Conservation (phyloP, 257 asterid species). For the Nicotiana benthamiana region DNA sequence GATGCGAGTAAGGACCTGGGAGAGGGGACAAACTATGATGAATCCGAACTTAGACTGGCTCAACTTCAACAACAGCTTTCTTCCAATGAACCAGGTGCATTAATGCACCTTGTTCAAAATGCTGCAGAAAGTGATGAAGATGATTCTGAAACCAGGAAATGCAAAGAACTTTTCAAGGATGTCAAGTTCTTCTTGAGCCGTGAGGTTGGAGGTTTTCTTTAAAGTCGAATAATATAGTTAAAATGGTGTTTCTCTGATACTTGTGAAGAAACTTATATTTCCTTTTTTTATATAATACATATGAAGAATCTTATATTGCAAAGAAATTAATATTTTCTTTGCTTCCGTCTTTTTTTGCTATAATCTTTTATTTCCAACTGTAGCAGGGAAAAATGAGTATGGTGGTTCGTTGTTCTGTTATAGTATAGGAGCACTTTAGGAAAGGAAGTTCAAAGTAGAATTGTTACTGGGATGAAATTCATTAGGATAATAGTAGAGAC, state of each 20-base stretch:
- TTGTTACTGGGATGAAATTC: not conserved
- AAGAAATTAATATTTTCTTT: not conserved
- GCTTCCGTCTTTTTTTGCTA: not conserved
- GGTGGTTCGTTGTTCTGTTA: not conserved
- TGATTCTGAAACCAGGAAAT: conserved; percentile 62
- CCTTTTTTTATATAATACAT: not conserved
- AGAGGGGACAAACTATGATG: conserved; percentile 34
- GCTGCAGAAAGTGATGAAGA: conserved; percentile 53
- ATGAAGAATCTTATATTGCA: not conserved
- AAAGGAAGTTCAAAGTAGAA: not conserved
- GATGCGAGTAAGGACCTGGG: conserved; percentile 26
- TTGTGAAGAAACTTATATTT: not conserved
- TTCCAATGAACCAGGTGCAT: conserved; percentile 81
- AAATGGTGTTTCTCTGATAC: not conserved
- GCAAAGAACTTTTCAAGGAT: conserved; percentile 65
- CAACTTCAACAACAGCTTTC: conserved; percentile 89
- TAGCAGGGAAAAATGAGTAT: not conserved
- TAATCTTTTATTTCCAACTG: not conserved
- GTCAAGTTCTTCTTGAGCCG: conserved; percentile 78
- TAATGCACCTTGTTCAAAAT: conserved; percentile 72
- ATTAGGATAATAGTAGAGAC: not conserved
- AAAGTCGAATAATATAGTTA: not conserved
- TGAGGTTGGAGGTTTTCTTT: conserved; percentile 47
- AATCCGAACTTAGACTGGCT: conserved; percentile 81
- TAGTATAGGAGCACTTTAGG: not conserved